A percentile compares a stretch with the other conserved stretches of the same genome.
Evolutionary conservation across 2,329 filamentous ascomycete species (phyloP).

Genomic region (Aciculosporium take): DNA sequence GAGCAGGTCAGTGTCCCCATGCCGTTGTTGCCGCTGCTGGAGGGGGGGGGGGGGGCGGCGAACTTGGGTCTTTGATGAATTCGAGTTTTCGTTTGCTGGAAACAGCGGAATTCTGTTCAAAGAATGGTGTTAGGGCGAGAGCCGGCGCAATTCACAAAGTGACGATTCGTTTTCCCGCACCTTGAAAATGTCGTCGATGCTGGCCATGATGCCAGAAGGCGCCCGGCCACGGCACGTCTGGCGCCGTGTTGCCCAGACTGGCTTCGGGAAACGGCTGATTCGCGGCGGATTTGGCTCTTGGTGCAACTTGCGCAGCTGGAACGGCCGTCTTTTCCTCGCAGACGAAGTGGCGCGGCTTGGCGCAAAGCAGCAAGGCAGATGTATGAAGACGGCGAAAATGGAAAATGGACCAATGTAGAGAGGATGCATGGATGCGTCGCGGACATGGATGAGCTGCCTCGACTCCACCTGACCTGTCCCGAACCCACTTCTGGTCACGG

Average conservation of each 20-base stretch:
- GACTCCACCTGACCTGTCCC: no score
- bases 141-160: neutral
- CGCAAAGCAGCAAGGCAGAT: no score
- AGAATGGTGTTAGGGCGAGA: neutral
- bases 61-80: constrained; percentile 47
- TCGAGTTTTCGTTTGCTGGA: constrained; percentile 51
- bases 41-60: constrained; percentile 12
- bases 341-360: no score
- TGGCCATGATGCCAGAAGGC: constrained; percentile 28
- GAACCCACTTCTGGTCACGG: no score
- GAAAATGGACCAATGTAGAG: no score
- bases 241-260: neutral
- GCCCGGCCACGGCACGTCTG: neutral
- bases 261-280: neutral
- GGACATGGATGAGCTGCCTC: no score
- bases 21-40: neutral
- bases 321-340: no score
- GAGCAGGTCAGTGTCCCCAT: neutral
- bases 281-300: no score
- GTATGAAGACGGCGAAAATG: no score
- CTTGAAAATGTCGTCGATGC: constrained; percentile 46
- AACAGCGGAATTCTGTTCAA: constrained; percentile 26
- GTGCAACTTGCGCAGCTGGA: no score
- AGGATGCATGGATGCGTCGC: no score
- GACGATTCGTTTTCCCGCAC: constrained; percentile 12